Percentiles rank a stretch among this genome's conserved stretches.
Evolutionary conservation across 1,284 basidiomycete species (phyloP).

Genomic region (Malassezia vespertilionis): DNA sequence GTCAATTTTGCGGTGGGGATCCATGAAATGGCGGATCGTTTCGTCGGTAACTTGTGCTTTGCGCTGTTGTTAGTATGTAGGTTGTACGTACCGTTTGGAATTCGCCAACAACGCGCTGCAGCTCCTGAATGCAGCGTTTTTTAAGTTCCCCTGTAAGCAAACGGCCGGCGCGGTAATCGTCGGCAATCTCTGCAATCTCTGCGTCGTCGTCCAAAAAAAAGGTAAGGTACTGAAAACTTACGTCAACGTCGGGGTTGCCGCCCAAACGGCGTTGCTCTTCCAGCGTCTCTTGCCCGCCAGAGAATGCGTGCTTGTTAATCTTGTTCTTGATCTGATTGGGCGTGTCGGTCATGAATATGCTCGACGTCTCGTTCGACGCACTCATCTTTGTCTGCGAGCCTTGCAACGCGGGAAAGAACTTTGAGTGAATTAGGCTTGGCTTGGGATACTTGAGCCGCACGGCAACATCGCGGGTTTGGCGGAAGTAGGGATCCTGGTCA

Average conservation of each 20-base stretch:
- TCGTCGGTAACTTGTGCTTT: constrained; percentile 72
- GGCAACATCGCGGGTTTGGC: constrained; percentile 88
- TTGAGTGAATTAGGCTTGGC: constrained; percentile 80
- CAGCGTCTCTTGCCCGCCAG: constrained; percentile 62
- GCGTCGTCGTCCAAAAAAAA: constrained; percentile 95
- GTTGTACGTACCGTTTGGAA: constrained; percentile 67
- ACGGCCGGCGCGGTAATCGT: constrained; percentile 83
- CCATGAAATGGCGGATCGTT: constrained; percentile 69
- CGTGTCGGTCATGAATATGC: constrained; percentile 92
- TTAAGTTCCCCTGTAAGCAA: constrained; percentile 88
- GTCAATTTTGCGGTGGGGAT: constrained; percentile 63
- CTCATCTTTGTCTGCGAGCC: constrained; percentile 99
- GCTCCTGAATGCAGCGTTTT: constrained; percentile 68
- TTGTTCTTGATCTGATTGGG: constrained; percentile 93
- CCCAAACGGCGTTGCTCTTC: constrained; percentile 82
- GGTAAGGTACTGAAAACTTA: constrained; percentile 87
- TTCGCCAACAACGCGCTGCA: constrained; percentile 71
- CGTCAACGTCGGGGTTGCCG: constrained; percentile 89
- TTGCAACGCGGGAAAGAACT: constrained; percentile 96
- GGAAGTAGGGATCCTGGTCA: constrained; percentile 87
- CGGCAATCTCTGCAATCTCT: constrained; percentile 63
- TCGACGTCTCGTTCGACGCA: constrained; percentile 76
- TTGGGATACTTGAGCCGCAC: constrained; percentile 89
- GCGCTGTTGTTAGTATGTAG: constrained; percentile 52
- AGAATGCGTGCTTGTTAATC: constrained; percentile 61